Percentiles rank a stretch among this genome's conserved stretches.
Conservation (phyloP, 2,329 filamentous ascomycete genomes). For the Pyrenophora tritici-repentis region DNA sequence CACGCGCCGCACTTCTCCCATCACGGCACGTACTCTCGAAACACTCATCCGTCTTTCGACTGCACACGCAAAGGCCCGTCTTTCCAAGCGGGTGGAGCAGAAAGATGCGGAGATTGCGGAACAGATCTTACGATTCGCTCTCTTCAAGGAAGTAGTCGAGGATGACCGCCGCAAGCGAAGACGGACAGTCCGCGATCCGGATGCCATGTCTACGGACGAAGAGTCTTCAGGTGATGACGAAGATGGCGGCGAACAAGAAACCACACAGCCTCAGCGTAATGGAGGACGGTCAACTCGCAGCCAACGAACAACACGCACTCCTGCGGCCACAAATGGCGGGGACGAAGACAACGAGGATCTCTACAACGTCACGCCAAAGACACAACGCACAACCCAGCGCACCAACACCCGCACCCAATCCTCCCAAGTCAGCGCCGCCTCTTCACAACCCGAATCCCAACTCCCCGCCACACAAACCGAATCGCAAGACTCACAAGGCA, state of each 20-base stretch:
- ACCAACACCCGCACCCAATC: conserved; percentile 41
- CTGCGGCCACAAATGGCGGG: conserved; percentile 43
- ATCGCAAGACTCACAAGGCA: conserved; percentile 51
- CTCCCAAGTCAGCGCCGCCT: conserved; percentile 74
- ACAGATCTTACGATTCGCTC: conserved; percentile 85
- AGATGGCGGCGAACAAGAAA: conserved; percentile 55
- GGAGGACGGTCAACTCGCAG: conserved; percentile 47
- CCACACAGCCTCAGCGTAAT: conserved; percentile 41
- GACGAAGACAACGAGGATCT: conserved; percentile 61
- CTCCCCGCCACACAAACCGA: conserved; percentile 60
- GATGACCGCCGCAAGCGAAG: conserved; percentile 81
- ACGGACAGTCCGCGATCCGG: conserved; percentile 68
- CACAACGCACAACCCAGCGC: conserved; percentile 48
- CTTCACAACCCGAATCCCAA: conserved; percentile 78
- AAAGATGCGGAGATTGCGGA: conserved; percentile 88
- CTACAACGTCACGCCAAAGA: conserved; percentile 58
- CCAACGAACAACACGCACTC: conserved; percentile 36
- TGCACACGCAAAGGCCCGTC: conserved; percentile 88
- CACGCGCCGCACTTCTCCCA: conserved; percentile 87
- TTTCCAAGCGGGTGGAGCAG: conserved; percentile 87
- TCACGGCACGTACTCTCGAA: conserved; percentile 96
- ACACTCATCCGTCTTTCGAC: conserved; percentile 98
- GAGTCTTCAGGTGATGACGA: conserved; percentile 65
- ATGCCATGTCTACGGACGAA: conserved; percentile 60
- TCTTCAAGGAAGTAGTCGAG: conserved; percentile 93